Base-by-base conservation (phyloP, 768 basidiomycete genomes). In the Termitomyces sp. region DNA sequence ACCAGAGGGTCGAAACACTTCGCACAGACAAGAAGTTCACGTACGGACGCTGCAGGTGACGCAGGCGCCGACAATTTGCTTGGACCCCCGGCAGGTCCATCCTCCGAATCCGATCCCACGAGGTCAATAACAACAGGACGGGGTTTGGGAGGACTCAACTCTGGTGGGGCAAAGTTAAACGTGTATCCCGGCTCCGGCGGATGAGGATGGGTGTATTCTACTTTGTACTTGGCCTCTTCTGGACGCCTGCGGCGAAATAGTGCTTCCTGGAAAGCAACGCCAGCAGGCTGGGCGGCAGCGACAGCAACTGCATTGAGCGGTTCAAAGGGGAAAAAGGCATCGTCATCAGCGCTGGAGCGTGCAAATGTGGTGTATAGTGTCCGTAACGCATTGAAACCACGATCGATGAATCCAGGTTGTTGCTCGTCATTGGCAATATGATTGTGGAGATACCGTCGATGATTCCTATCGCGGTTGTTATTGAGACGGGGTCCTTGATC, bases 1-100 rank as follows among this genome's bases (percentile, higher is more conserved):
- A 88, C 71, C 5, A 92, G 79, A 0, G 88, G 87, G 61, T 86
- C 86, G 29, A 81, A 72, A 63, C 91, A 93, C 10, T 73, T 75
- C 14, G 87, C 88, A 64, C 91, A 92, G 14, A 87, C 83, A 14
- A 92, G 81, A 11, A 82, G 71, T 15, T 79, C 78, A 48, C 71
- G 71, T 31, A 79, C 65, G 32, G 71, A 69, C 10, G 50, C 45
- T 32, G 56, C 34, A 1, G 62, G 61, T 7, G 69, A 60, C 40
- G 61, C 43, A 10, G 65, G 56, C 3, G 56, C 20, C 3, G 53
- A 8, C 29, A 11, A 34, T 20, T 17, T 62, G 37, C 65, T 67
- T 31, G 68, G 52, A 25, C 64, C 60, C 1, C 60, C 62, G 38
- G 47, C 36, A 8, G 61, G 60, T 55, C 68, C 81, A 54, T 81